A percentile compares a stretch with the other conserved stretches of the same genome.
Conservation (phyloP, 495 filamentous ascomycete species). For the Rostrohypoxylon terebratum region DNA sequence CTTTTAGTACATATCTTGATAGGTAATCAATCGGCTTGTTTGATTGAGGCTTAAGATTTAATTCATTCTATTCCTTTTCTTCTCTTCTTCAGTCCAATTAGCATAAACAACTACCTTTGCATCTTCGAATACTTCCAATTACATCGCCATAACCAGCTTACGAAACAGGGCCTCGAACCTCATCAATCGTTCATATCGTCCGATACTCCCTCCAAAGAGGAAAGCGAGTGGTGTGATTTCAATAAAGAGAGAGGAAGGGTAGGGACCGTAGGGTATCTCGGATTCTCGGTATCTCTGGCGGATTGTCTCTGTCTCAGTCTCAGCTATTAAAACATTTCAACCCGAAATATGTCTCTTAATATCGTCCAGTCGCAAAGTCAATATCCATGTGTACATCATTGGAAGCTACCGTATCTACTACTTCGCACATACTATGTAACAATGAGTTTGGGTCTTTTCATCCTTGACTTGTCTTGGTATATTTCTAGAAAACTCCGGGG, state of each 20-base stretch:
- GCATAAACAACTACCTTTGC: too few relatives aligned
- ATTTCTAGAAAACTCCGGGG: too few relatives aligned
- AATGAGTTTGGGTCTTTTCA: too few relatives aligned
- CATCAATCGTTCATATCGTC: not conserved
- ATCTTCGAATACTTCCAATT: not conserved
- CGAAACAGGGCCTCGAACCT: not conserved
- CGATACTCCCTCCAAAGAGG: not conserved
- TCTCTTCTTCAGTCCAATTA: not conserved
- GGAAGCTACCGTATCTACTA: too few relatives aligned
- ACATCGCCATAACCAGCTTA: not conserved
- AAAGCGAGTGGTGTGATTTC: not conserved
- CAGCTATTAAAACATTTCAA: not conserved
- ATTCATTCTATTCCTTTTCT: not conserved
- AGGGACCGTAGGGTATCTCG: not conserved
- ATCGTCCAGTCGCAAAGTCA: too few relatives aligned
- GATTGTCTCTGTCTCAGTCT: not conserved
- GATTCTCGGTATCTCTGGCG: too few relatives aligned
- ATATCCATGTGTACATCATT: too few relatives aligned
- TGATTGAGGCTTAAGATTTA: not conserved
- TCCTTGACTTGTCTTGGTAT: too few relatives aligned
- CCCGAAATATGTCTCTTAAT: too few relatives aligned
- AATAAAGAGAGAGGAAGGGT: not conserved
- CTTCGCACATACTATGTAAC: too few relatives aligned
- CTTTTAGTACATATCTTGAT: slow-evolving; percentile 5
- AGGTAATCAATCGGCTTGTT: not conserved